Percentiles rank a stretch among this genome's conserved stretches.
These are phyloP conservation scores for Acacia crassicarpa DNA, from an alignment of 306 rosid genomes.

Conservation along the genomic window DNA sequence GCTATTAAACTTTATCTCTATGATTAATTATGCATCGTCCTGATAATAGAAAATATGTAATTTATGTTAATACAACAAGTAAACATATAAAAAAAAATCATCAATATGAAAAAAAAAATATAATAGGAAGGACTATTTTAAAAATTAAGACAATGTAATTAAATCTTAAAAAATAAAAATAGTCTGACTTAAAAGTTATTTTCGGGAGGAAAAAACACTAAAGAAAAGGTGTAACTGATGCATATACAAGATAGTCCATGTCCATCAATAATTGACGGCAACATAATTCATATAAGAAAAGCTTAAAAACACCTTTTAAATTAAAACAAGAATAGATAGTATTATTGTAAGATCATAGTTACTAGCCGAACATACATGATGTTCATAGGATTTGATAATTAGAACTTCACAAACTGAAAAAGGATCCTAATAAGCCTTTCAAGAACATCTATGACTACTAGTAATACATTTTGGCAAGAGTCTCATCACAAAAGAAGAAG, in stretches of 20 bases:
- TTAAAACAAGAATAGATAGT: background rate
- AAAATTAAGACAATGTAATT: too few relatives aligned
- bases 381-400: conserved; percentile 21
- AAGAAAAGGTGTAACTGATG: background rate
- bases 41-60: background rate
- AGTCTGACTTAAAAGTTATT: background rate
- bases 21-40: background rate
- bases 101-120: too few relatives aligned
- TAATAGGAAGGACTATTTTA: too few relatives aligned
- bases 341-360: background rate
- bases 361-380: conserved; percentile 4
- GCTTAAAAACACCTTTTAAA: background rate
- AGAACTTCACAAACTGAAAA: background rate
- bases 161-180: background rate
- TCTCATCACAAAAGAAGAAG: conserved; percentile 25
- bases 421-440: conserved; percentile 24
- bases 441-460: conserved; percentile 34
- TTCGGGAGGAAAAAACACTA: background rate
- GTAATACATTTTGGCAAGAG: conserved; percentile 60
- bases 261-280: background rate
- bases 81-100: background rate
- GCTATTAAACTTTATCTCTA: background rate
- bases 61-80: background rate
- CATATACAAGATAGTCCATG: background rate
- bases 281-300: background rate